phyloP scores from a whole-genome alignment of 306 rosid species.

The Hylodesmum podocarpum region DNA sequence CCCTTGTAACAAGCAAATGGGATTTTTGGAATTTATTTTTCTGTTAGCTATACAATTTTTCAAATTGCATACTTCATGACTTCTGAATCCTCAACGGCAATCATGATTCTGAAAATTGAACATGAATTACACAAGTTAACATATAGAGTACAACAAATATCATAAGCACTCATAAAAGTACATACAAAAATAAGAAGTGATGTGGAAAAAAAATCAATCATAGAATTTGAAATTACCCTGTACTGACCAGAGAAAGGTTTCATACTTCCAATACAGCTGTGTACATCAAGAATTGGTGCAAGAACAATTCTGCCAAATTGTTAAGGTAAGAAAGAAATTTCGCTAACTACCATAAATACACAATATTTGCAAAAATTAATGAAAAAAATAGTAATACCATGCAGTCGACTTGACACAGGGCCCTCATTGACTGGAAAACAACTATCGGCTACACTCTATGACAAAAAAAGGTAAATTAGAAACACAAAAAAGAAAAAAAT shows the following conservation, averaged over 20 bases:
- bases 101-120: slow-evolving; percentile 11
- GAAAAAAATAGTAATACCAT: slow-evolving; percentile 50
- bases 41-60: neutral
- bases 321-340: slow-evolving; percentile 18
- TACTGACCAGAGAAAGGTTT: slow-evolving; percentile 75
- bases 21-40: neutral
- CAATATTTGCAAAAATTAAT: slow-evolving; percentile 15
- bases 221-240: slow-evolving; percentile 45
- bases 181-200: no score
- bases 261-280: slow-evolving; percentile 53
- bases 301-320: slow-evolving; percentile 58
- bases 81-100: slow-evolving; percentile 12
- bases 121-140: neutral
- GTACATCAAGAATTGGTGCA: slow-evolving; percentile 79
- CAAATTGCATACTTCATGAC: neutral
- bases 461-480: slow-evolving; percentile 20
- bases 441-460: slow-evolving; percentile 63
- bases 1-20: neutral
- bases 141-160: neutral
- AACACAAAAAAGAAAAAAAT: slow-evolving; percentile 11
- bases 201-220: neutral
- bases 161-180: neutral
- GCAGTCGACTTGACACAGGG: slow-evolving; percentile 66
- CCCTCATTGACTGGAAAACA: slow-evolving; percentile 70
- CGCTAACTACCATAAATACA: neutral